These are phyloP conservation scores for Lasiodiplodia sp. DNA, from an alignment of 2,329 filamentous ascomycete species.

Conservation along the genomic window DNA sequence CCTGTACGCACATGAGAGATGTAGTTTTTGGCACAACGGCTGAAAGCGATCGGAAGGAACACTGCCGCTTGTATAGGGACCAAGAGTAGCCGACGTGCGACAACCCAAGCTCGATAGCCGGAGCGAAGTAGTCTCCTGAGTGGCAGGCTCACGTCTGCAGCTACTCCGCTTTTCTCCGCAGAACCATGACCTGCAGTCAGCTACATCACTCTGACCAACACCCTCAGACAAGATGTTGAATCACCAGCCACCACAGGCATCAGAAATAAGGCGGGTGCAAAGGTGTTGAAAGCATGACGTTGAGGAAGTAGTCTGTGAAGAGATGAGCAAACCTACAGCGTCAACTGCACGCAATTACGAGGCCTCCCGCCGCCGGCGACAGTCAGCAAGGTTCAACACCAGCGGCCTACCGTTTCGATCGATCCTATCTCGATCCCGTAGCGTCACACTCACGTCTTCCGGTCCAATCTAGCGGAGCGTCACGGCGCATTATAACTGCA, in stretches of 20 bases:
- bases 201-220: neutral
- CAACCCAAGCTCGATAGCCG: neutral
- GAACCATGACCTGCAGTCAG: slow-evolving; percentile 6
- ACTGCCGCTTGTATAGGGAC: slow-evolving; percentile 10
- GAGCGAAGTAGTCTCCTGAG: neutral
- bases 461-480: neutral
- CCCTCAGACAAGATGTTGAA: neutral
- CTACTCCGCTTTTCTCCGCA: neutral
- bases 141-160: slow-evolving; percentile 7
- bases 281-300: neutral
- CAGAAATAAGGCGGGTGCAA: neutral
- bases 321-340: slow-evolving; percentile 1
- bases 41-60: neutral
- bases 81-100: neutral
- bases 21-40: neutral
- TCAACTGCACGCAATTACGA: slow-evolving; percentile 13
- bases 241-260: neutral
- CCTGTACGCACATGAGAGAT: slow-evolving; percentile 3
- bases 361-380: slow-evolving; percentile 18
- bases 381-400: slow-evolving; percentile 26
- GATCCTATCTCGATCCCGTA: slow-evolving; percentile 13
- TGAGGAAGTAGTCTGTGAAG: neutral
- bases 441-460: neutral
- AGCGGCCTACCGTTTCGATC: slow-evolving; percentile 23
- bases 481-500: slow-evolving; percentile 15